A percentile compares a stretch with the other conserved stretches of the same genome.
Conservation (phyloP, 2,329 filamentous ascomycete genomes). For the Didymella arachidicola region DNA sequence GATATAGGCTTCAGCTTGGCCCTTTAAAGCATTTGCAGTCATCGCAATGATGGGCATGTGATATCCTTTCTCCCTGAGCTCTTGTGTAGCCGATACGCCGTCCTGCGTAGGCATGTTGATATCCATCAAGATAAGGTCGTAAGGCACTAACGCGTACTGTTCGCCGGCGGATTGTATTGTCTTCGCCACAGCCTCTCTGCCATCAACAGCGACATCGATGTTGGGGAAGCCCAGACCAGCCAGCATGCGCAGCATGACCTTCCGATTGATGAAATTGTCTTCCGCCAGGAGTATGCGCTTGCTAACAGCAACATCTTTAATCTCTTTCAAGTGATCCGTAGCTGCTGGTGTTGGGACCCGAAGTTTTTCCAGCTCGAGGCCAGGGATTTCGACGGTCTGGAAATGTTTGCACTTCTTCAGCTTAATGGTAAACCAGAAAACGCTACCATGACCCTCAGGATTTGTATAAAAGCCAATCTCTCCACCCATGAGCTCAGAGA, state of each 20-base stretch:
- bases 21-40: slow-evolving; percentile 65
- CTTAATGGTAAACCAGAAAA: slow-evolving; percentile 60
- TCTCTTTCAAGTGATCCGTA: slow-evolving; percentile 30
- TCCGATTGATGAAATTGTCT: slow-evolving; percentile 58
- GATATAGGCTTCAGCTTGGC: slow-evolving; percentile 62
- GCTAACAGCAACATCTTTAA: slow-evolving; percentile 29
- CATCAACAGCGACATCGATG: slow-evolving; percentile 53
- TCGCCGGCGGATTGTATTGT: slow-evolving; percentile 13
- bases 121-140: slow-evolving; percentile 48
- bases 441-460: slow-evolving; percentile 56
- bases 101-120: slow-evolving; percentile 48
- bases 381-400: slow-evolving; percentile 22
- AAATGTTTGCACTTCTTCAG: slow-evolving; percentile 43
- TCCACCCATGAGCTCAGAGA: slow-evolving; percentile 66
- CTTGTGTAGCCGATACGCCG: slow-evolving; percentile 40
- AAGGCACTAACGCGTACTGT: slow-evolving; percentile 22
- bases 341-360: slow-evolving; percentile 20
- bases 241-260: slow-evolving; percentile 58
- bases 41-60: slow-evolving; percentile 61
- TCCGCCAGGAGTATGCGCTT: slow-evolving; percentile 54
- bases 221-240: slow-evolving; percentile 44
- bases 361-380: slow-evolving; percentile 22
- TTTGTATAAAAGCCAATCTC: slow-evolving; percentile 59
- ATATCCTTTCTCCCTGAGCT: slow-evolving; percentile 32
- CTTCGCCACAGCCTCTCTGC: slow-evolving; percentile 52